These are phyloP conservation scores for Zanthoxylum bungeanum DNA, from an alignment of 345 rosid genomes.

Conservation along the genomic window DNA sequence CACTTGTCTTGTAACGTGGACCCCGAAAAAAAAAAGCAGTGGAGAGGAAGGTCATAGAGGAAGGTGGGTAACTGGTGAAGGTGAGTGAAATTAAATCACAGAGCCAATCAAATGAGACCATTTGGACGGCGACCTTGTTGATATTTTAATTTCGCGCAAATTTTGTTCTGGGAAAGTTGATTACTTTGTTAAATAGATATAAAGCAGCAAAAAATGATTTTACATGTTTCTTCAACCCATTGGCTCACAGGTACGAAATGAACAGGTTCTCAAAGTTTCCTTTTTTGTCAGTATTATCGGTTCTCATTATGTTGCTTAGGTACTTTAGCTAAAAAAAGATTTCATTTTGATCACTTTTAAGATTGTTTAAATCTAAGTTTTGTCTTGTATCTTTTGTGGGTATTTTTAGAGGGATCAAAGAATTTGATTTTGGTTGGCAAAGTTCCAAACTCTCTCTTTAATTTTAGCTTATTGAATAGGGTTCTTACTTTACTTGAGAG, in stretches of 20 bases:
- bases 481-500: neutral
- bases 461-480: neutral
- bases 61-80: no score
- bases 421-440: neutral
- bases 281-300: neutral
- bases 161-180: neutral
- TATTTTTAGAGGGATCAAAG: neutral
- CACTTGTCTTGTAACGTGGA: no score
- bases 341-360: no score
- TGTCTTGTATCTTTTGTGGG: neutral
- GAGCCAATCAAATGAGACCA: no score
- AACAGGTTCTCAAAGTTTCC: neutral
- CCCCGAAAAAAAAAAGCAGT: no score
- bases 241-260: neutral
- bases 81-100: no score
- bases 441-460: neutral
- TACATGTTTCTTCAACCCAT: no score
- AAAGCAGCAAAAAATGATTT: no score
- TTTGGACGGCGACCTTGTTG: neutral
- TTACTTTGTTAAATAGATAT: neutral
- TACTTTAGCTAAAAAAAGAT: neutral
- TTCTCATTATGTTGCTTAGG: neutral
- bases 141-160: neutral
- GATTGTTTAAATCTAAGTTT: no score
- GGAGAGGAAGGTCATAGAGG: no score